Evolutionary conservation across 768 basidiomycete species (phyloP).

Genomic region (Psilocybe sp.): DNA sequence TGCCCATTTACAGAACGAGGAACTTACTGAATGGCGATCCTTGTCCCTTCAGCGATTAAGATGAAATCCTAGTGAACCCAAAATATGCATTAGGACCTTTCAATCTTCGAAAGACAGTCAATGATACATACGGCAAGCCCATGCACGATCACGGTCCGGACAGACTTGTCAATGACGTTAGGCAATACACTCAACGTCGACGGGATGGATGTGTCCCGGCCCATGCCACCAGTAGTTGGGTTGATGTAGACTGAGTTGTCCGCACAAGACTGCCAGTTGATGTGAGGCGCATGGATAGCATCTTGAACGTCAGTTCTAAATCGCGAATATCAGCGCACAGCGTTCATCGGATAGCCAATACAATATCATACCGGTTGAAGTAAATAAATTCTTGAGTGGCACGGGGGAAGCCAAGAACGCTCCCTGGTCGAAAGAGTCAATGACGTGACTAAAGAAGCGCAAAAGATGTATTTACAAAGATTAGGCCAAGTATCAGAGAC

Average conservation of each 20-base stretch:
- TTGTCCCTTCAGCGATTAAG: conserved; percentile 41
- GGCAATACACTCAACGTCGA: conserved; percentile 63
- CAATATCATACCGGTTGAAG: conserved; percentile 41
- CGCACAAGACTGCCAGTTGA: conserved; percentile 55
- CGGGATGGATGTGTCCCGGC: conserved; percentile 53
- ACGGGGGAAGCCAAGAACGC: conserved; percentile 69
- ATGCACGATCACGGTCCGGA: conserved; percentile 62
- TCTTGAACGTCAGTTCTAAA: conserved; percentile 33
- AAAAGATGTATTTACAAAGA: conserved; percentile 29
- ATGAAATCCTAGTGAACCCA: conserved; percentile 33
- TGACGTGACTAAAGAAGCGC: not conserved
- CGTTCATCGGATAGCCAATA: conserved; percentile 5
- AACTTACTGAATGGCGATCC: conserved; percentile 49
- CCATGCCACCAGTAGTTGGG: conserved; percentile 29
- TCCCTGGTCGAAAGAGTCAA: conserved; percentile 29
- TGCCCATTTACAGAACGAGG: no score
- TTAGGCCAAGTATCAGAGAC: conserved; percentile 54
- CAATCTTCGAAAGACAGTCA: conserved; percentile 4
- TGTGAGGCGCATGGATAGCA: conserved; percentile 65
- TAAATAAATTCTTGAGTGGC: conserved; percentile 55
- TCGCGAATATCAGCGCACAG: not conserved
- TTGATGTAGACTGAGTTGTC: conserved; percentile 51
- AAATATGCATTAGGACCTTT: not conserved
- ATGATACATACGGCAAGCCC: conserved; percentile 53
- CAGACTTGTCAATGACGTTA: conserved; percentile 68